Percentiles rank a stretch among this genome's conserved stretches.
phyloP scores from a whole-genome alignment of 2,329 filamentous ascomycete genomes.

The Botrytis fabae region DNA sequence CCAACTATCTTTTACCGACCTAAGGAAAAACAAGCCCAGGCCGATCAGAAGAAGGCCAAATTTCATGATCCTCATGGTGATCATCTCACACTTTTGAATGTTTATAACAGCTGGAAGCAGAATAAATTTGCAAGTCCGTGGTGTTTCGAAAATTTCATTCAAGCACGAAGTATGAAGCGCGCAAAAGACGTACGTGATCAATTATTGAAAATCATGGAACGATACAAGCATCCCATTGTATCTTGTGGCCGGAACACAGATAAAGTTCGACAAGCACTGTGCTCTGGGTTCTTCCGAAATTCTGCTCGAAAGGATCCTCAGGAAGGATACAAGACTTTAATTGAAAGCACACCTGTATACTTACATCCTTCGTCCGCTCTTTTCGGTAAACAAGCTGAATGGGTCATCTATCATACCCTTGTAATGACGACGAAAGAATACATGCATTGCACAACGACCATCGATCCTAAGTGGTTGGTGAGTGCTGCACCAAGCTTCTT shows the following conservation, averaged over 20 bases:
- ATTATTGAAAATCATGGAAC: conserved; percentile 88
- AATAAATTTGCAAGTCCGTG: conserved; percentile 80
- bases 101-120: conserved; percentile 96
- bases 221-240: conserved; percentile 78
- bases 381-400: conserved; percentile 94
- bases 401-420: conserved; percentile 90
- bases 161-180: conserved; percentile 82
- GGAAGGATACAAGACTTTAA: conserved; percentile 96
- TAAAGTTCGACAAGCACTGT: conserved; percentile 84
- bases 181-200: conserved; percentile 92
- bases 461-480: conserved; percentile 92
- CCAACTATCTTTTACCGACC: conserved; percentile 90
- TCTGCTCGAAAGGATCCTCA: conserved; percentile 91
- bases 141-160: conserved; percentile 98
- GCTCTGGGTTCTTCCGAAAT: conserved; percentile 94
- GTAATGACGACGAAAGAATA: conserved; percentile 97
- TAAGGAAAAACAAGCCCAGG: conserved; percentile 94
- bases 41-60: conserved; percentile 96
- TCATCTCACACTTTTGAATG: conserved; percentile 91
- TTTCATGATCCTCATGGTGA: conserved; percentile 96
- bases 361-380: conserved; percentile 89
- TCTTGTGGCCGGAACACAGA: conserved; percentile 87
- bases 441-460: conserved; percentile 91
- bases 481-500: conserved; percentile 99
- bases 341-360: conserved; percentile 92